Evolutionary conservation across 163 green algal genomes (phyloP), one percentile per base, ranked within the genome.

Genomic region (Scenedesmus sp.): DNA sequence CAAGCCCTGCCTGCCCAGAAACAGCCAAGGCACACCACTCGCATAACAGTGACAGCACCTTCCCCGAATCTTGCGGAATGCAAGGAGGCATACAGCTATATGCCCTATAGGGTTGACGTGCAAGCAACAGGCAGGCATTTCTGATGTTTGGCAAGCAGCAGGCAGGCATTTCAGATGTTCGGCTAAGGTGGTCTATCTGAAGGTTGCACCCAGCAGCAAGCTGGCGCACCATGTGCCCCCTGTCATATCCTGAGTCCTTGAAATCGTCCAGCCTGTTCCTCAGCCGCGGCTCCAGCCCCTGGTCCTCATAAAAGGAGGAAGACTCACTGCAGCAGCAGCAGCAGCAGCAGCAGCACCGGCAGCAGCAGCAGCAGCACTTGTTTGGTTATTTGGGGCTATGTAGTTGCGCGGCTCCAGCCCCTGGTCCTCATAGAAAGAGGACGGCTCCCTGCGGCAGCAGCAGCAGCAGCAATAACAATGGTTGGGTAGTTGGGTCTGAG

Each of bases 261-360:
- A 96, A 99, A 93, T 99, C 96, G 0, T 94, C 89, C 15, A 99
- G 96, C 70, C 94, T 96, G 87, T 89, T 96, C 20, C 97, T 94
- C 88, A 99, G 98, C 10, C 95, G 94, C 13, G 94, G 74, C 5
- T 98, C 95, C 4, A 99, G 89, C 6, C 73, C 94, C 23, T 91
- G 79, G 87, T 99, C 98, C 89, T 99, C 97, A 85, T 94, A 95
- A 88, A 99, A 99, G n/a, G 96, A 86, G 0, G 94, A 96, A 57
- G 94, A 90, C n/a, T 94, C 94, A 84, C 97, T 96, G 93, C 81
- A 87, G 62, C 34, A 59, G 8, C 4, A 26, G 57, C 34, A 60
- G 57, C 34, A 60, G 34, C 34, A 56, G 74, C 26, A 82, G 74
- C 74, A 55, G 62, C 34, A 59, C 34, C 4, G 26, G 57, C 34